Conservation (phyloP, 805 yeast species). For the Ogataea henricii region DNA sequence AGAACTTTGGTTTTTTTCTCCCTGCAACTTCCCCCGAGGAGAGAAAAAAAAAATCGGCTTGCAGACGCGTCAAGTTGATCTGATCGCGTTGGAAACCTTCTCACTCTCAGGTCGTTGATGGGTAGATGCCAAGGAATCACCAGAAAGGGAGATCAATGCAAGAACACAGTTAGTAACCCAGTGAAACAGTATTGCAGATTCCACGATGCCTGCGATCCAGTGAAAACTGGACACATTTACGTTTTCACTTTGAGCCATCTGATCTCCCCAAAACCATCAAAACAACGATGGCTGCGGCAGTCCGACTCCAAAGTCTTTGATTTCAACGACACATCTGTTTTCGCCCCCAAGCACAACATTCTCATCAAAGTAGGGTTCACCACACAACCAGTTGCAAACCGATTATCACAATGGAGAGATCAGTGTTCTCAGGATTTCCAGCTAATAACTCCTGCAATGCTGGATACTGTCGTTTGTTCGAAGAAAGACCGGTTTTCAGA, state of each 20-base stretch:
- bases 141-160: constrained; percentile 42
- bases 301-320: constrained; percentile 29
- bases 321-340: constrained; percentile 34
- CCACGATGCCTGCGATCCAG: constrained; percentile 33
- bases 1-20: too few species aligned
- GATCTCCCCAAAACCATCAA: constrained; percentile 28
- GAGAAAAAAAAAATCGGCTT: too few species aligned
- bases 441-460: constrained; percentile 38
- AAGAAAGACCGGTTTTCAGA: constrained; percentile 18
- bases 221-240: constrained; percentile 46
- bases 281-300: constrained; percentile 42
- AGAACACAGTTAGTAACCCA: constrained; percentile 26
- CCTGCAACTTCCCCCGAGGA: too few species aligned
- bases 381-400: constrained; percentile 41
- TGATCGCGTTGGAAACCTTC: too few species aligned
- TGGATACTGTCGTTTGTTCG: constrained; percentile 20
- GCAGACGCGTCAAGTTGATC: too few species aligned
- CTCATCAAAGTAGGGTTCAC: constrained; percentile 58
- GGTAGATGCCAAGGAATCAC: constrained; percentile 46
- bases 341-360: constrained; percentile 41
- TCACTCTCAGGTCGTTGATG: too few species aligned
- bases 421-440: constrained; percentile 50
- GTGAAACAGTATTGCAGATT: constrained; percentile 34
- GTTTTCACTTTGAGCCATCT: constrained; percentile 50
- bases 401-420: constrained; percentile 54